phyloP scores from a whole-genome alignment of 164 flowering plant genomes.

The Sextonia rubra region DNA sequence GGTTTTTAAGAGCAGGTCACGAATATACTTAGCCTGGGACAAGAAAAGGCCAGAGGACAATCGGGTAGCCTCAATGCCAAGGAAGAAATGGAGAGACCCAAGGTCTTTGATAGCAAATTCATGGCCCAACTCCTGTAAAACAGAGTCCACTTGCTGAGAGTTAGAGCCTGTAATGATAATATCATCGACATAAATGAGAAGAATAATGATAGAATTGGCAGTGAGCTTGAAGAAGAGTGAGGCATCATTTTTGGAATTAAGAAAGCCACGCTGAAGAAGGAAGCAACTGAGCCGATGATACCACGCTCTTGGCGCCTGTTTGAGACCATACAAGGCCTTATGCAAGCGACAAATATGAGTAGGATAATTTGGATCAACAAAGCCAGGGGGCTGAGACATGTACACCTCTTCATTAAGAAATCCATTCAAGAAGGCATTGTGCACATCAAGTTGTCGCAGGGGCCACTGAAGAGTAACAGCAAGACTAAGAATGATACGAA shows the following conservation, averaged over 20 bases:
- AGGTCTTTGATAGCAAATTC: background rate
- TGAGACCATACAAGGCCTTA: background rate
- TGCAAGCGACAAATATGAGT: background rate
- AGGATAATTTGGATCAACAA: background rate
- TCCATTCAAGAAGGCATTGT: background rate
- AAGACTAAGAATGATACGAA: no score
- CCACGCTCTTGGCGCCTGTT: constrained; percentile 2
- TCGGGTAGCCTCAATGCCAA: background rate
- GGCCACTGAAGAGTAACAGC: no score
- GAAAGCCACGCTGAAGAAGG: background rate
- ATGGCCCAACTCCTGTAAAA: background rate
- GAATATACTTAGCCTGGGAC: background rate
- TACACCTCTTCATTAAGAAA: background rate
- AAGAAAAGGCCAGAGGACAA: background rate
- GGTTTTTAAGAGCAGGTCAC: background rate
- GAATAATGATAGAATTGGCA: background rate
- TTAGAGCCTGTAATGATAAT: background rate
- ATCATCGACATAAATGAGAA: background rate
- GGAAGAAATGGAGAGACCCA: background rate
- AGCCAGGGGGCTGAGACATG: background rate
- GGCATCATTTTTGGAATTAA: background rate
- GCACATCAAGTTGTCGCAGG: background rate
- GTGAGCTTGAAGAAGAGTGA: background rate
- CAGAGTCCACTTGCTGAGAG: background rate
- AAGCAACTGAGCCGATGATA: background rate